Evolutionary conservation across 257 asterid species (phyloP).

Genomic region (Fraxinus excelsior): DNA sequence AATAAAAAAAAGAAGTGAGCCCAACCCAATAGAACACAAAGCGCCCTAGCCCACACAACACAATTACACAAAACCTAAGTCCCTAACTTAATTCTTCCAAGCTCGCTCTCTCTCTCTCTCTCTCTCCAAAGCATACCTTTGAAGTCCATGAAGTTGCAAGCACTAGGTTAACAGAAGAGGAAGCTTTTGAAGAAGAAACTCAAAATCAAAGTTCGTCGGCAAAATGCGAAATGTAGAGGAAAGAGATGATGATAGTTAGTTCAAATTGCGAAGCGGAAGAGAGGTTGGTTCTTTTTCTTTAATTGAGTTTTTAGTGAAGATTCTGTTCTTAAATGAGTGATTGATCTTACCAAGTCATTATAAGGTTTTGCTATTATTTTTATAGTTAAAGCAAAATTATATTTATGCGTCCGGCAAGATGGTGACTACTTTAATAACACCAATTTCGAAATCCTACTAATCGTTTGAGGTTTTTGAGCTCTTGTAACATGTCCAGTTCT

Average conservation of each 20-base stretch:
- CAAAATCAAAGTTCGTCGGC: constrained; percentile 19
- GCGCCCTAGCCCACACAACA: no score
- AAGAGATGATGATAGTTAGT: constrained; percentile 44
- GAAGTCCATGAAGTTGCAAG: constrained; percentile 31
- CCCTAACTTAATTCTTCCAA: no score
- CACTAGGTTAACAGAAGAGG: constrained; percentile 24
- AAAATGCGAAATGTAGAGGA: constrained; percentile 34
- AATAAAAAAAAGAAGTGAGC: no score
- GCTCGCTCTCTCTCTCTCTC: no score
- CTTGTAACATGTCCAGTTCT: not conserved
- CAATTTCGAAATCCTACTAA: no score
- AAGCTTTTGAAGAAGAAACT: constrained; percentile 39
- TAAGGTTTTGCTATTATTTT: not conserved
- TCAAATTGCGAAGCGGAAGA: constrained; percentile 68
- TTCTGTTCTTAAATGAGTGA: not conserved
- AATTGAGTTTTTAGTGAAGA: not conserved
- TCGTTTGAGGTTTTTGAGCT: not conserved
- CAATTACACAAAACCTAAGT: no score
- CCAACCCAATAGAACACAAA: no score
- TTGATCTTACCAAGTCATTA: not conserved
- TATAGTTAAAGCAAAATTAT: not conserved
- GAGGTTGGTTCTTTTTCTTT: constrained; percentile 50
- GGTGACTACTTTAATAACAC: not conserved
- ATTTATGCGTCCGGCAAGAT: not conserved
- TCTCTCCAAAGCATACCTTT: no score